These are phyloP conservation scores for Prunus davidiana DNA, from an alignment of 306 rosid genomes.

Conservation along the genomic window DNA sequence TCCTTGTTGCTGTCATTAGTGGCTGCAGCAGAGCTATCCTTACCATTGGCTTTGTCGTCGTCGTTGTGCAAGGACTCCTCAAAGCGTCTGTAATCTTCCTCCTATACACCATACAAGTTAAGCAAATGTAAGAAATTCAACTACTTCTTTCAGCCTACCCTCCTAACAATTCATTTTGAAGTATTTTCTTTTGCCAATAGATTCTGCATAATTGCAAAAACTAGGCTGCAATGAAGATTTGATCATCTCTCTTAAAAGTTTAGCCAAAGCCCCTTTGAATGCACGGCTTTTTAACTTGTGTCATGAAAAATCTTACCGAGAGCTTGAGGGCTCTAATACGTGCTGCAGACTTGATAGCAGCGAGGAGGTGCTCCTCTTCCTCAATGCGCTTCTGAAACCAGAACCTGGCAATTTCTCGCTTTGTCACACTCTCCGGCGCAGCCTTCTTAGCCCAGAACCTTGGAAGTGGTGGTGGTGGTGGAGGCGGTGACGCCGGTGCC, in stretches of 20 bases:
- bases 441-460: constrained; percentile 31
- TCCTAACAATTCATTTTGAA: too few relatives aligned
- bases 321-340: constrained; percentile 64
- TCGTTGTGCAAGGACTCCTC: constrained; percentile 41
- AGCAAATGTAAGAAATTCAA: not conserved
- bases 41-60: constrained; percentile 16
- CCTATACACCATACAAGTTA: constrained; percentile 33
- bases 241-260: too few relatives aligned
- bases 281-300: not conserved
- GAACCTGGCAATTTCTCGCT: constrained; percentile 67
- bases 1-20: constrained; percentile 9
- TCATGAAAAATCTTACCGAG: constrained; percentile 34
- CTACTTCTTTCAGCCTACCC: not conserved
- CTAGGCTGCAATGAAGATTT: too few relatives aligned
- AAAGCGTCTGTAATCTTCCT: constrained; percentile 53
- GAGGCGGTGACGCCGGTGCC: constrained; percentile 8
- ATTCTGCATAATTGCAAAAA: too few relatives aligned
- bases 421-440: constrained; percentile 52
- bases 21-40: constrained; percentile 10
- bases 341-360: constrained; percentile 81
- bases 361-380: constrained; percentile 76
- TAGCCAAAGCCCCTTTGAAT: not conserved
- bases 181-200: too few relatives aligned
- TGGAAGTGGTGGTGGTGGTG: constrained; percentile 52
- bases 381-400: constrained; percentile 63